Percentiles rank a stretch among this genome's conserved stretches.
These are phyloP conservation scores for Coix lacrymajobi DNA, from an alignment of 176 grass and related monocot species.

Conservation along the genomic window DNA sequence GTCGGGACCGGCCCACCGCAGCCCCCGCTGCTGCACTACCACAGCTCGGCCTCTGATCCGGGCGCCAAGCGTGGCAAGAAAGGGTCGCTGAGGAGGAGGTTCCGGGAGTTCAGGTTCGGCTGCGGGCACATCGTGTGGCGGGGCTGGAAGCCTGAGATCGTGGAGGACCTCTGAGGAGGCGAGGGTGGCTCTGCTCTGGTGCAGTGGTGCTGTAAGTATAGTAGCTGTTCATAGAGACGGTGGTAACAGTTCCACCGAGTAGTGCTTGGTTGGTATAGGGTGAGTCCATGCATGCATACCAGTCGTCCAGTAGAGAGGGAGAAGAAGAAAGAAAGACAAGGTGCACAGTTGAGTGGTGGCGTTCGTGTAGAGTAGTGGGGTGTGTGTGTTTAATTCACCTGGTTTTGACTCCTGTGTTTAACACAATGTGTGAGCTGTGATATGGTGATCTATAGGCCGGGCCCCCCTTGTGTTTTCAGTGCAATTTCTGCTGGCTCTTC, in stretches of 20 bases:
- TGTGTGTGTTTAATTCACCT: constrained; percentile 3
- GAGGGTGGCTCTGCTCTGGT: background rate
- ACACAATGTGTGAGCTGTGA: constrained; percentile 2
- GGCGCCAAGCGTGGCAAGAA: constrained; percentile 34
- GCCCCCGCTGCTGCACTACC: constrained; percentile 59
- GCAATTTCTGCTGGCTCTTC: background rate
- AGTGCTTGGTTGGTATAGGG: background rate
- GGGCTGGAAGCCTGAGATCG: constrained; percentile 62
- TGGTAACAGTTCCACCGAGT: background rate
- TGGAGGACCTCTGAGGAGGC: constrained; percentile 44
- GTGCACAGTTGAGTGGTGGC: background rate
- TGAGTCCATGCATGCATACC: background rate
- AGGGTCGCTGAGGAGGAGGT: constrained; percentile 44
- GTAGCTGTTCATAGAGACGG: constrained; percentile 29
- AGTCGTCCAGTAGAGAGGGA: background rate
- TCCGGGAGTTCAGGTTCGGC: constrained; percentile 41
- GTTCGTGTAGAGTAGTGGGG: constrained; percentile 7
- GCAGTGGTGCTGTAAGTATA: constrained; percentile 41
- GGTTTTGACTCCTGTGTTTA: background rate
- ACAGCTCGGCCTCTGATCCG: background rate
- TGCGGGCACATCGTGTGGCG: constrained; percentile 46
- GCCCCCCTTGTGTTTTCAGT: background rate
- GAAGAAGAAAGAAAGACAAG: background rate
- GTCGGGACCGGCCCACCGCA: constrained; percentile 45
- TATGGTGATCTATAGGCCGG: background rate